Base-by-base conservation (phyloP, 495 filamentous ascomycete species). In the Thermothielavioides terrestris region DNA sequence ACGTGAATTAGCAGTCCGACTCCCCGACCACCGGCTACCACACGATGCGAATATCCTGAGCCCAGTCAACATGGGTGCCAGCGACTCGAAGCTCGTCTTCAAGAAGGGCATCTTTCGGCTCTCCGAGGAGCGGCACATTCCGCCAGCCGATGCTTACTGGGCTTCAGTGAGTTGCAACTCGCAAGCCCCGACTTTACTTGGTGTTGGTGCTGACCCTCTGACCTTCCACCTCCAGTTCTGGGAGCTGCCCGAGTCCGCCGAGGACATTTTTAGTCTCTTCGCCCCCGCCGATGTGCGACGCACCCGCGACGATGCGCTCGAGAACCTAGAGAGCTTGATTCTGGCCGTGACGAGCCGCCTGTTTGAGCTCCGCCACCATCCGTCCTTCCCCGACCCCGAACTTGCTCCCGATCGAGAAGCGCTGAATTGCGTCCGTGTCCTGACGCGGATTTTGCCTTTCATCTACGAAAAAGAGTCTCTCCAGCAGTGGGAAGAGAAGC, bases 51-150 rank as follows among this genome's bases (percentile, higher is more conserved):
- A 57, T 54, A 46, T 41, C 46, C 17, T 57, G 32, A 58, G 37
- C 40, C n/a, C n/a, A 38, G 53, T 42, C 41, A 67, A 46, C 10
- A 99, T 99, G 92, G 92, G 92, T 65, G 92, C 92, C 62, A 95
- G 92, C 67, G 94, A 99, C 74, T 96, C 91, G 55, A 99, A 99
- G 80, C 84, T 96, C 60, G 87, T 89, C 60, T 97, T 99, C 80
- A 99, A 97, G 70, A 86, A 95, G 68, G 92, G 90, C 66, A 95
- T 99, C 74, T 99, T 99, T 74, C 83, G 85, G 63, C 82, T 99
- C 46, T 94, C 89, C 15, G 90, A 95, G 65, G 83, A 92, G 65
- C 80, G 84, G 57, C 77, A 85, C 57, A 97, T 99, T 58, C 79
- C 89, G 37, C 79, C 87, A 35, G 83, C 90, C 65, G 89, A 95